These are phyloP conservation scores for Penicillium ucsense DNA, from an alignment of 495 filamentous ascomycete species.

Conservation along the genomic window DNA sequence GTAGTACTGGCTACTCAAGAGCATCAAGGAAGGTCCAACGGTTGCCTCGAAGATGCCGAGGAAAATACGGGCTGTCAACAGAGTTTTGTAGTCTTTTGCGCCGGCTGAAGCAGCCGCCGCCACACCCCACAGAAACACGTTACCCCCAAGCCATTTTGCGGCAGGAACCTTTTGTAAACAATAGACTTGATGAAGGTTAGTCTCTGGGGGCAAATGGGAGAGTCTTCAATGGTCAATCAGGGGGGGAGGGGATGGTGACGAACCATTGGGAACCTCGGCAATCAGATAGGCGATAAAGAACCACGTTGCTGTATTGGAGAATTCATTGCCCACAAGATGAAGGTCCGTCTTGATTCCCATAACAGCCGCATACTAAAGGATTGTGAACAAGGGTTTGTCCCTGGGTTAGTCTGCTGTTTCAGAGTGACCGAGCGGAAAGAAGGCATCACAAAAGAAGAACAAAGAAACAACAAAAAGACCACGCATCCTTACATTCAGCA, in stretches of 20 bases:
- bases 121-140: constrained; percentile 42
- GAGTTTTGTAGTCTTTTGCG: constrained; percentile 7
- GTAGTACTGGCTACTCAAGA: constrained; percentile 46
- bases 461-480: neutral
- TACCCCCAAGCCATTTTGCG: constrained; percentile 43
- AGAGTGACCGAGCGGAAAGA: no score
- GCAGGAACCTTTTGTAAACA: constrained; percentile 37
- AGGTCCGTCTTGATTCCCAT: constrained; percentile 45
- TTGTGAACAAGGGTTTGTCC: neutral
- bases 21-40: constrained; percentile 47
- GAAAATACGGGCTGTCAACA: constrained; percentile 40
- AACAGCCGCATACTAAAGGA: constrained; percentile 40
- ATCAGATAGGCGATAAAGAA: constrained; percentile 48
- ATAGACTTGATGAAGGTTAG: constrained; percentile 6
- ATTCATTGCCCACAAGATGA: constrained; percentile 40
- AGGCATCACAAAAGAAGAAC: neutral
- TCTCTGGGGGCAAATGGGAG: neutral
- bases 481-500: constrained; percentile 40
- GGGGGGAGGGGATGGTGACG: constrained; percentile 1
- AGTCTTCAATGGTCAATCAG: neutral
- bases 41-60: constrained; percentile 59
- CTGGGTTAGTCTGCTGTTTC: no score
- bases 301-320: constrained; percentile 41
- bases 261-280: constrained; percentile 47
- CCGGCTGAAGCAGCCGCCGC: constrained; percentile 17